These are phyloP conservation scores for Puccinia hordei DNA, from an alignment of 1,284 basidiomycete species.

Conservation along the genomic window DNA sequence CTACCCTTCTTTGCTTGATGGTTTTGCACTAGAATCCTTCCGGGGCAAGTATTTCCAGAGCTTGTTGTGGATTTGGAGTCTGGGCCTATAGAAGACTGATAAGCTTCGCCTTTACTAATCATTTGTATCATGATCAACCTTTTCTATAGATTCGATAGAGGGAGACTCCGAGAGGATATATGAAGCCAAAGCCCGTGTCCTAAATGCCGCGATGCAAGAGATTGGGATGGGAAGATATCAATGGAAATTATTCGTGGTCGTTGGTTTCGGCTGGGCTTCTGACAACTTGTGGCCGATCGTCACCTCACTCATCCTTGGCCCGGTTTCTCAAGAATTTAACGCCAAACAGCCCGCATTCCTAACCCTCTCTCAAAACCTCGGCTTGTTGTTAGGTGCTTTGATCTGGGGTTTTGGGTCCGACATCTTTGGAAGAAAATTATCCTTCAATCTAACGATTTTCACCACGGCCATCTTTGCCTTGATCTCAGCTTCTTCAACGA, in stretches of 20 bases:
- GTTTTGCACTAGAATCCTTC: too few species aligned
- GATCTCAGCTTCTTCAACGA: conserved; percentile 72
- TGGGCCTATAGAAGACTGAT: too few species aligned
- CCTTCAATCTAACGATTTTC: conserved; percentile 88
- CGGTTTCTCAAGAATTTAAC: not conserved
- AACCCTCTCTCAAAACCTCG: conserved; percentile 79
- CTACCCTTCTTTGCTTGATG: too few species aligned
- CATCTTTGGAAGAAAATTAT: conserved; percentile 71
- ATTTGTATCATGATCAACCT: too few species aligned
- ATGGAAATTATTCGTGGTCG: not conserved
- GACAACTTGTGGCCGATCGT: conserved; percentile 20
- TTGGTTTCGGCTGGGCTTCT: conserved; percentile 8
- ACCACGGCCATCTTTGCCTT: conserved; percentile 87
- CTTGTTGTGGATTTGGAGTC: too few species aligned
- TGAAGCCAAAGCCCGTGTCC: conserved; percentile 2
- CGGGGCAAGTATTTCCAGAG: too few species aligned
- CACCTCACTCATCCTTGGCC: not conserved
- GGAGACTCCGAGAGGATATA: not conserved
- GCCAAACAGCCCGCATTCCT: conserved; percentile 70
- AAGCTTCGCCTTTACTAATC: too few species aligned
- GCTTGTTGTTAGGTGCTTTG: conserved; percentile 94
- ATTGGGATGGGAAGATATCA: conserved; percentile 21
- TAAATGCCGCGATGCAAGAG: conserved; percentile 7
- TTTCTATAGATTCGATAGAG: too few species aligned
- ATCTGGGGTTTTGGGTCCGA: conserved; percentile 58